Evolutionary conservation across 208 protist genomes (phyloP), one percentile per base, ranked within the genome.

Genomic region (Herpetomonas samuelpessoai): DNA sequence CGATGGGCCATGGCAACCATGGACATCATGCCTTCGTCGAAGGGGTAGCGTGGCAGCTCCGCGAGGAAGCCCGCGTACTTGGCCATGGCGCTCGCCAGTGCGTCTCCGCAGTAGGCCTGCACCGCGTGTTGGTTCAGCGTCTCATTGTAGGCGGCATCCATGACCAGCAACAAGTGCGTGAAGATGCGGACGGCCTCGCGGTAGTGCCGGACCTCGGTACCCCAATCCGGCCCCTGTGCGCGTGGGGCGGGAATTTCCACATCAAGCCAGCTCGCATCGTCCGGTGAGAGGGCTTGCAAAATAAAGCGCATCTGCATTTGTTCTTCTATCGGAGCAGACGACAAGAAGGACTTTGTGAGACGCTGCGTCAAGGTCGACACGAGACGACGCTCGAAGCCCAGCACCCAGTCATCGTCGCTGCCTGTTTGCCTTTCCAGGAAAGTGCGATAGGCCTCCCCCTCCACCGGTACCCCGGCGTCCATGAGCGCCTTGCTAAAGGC

Each of bases 261-360:
- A 56, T 19, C 28, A 60, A 24, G 22, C 18, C 35, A 24, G 38
- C 38, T 50, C 12, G 62, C 10, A n/a, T 71, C 47, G 3, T 60
- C 47, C 38, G 62, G 55, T 9, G 71, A 73, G 51, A 93, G 74
- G 21, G 84, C 65, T 52, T 88, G 86, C 48, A 93, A 54, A 39
- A 93, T 76, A 9, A 90, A 63, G 57, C 86, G 86, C 74, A 93
- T 83, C 65, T 91, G 82, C 56, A 93, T 53, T 61, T 87, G 76
- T 47, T 88, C 86, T 31, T 77, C 79, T 4, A 87, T 49, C 25
- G 44, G 12, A 44, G 26, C 25, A 31, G 18, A 16, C 62, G 50
- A 14, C 46, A 74, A 86, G 26, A 44, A 57, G 16, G 52, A 47
- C 67, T 78, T 55, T 50, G n/a, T n/a, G n/a, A 93, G 71, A 3